phyloP scores from a whole-genome alignment of 352 stramenopile genomes.

The Phytophthora melonis region DNA sequence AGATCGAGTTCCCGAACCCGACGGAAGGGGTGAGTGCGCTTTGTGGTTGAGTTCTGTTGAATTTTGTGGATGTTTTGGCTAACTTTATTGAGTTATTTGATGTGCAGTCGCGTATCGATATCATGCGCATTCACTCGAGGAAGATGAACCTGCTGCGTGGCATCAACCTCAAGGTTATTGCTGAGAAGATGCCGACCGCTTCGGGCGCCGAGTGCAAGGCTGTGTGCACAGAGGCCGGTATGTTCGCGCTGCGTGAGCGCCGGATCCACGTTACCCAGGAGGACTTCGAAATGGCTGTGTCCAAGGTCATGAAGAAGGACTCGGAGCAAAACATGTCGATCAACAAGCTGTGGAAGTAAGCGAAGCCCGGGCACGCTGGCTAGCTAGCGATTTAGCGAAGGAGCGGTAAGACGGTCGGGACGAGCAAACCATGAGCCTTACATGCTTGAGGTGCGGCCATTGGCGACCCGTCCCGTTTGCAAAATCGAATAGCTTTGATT shows the following conservation, averaged over 20 bases:
- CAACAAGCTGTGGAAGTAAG: slow-evolving; percentile 99
- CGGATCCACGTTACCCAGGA: slow-evolving; percentile 99
- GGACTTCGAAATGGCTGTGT: slow-evolving; percentile 99
- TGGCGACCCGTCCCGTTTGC: slow-evolving; percentile 12
- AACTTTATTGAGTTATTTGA: slow-evolving; percentile 16
- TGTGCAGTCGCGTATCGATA: slow-evolving; percentile 93
- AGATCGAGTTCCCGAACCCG: slow-evolving; percentile 99
- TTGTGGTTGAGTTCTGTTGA: neutral
- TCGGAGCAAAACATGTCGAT: slow-evolving; percentile 98
- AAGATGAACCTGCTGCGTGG: slow-evolving; percentile 99
- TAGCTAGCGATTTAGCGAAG: slow-evolving; percentile 20
- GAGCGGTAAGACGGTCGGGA: slow-evolving; percentile 16
- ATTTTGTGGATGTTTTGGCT: slow-evolving; percentile 6
- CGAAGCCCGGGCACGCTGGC: neutral
- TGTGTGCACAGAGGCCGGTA: slow-evolving; percentile 99
- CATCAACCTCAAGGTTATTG: slow-evolving; percentile 98
- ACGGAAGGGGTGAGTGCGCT: slow-evolving; percentile 89
- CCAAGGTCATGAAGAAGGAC: slow-evolving; percentile 99
- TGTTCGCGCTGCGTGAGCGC: slow-evolving; percentile 99
- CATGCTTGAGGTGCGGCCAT: neutral
- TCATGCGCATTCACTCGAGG: slow-evolving; percentile 98
- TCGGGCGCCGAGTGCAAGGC: slow-evolving; percentile 99
- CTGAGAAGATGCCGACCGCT: slow-evolving; percentile 98
- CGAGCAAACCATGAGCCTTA: neutral
- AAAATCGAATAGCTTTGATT: slow-evolving; percentile 46